Percentiles rank a stretch among this genome's conserved stretches.
Conservation (phyloP, 129 eudicot genomes). For the Escallonia rubra region DNA sequence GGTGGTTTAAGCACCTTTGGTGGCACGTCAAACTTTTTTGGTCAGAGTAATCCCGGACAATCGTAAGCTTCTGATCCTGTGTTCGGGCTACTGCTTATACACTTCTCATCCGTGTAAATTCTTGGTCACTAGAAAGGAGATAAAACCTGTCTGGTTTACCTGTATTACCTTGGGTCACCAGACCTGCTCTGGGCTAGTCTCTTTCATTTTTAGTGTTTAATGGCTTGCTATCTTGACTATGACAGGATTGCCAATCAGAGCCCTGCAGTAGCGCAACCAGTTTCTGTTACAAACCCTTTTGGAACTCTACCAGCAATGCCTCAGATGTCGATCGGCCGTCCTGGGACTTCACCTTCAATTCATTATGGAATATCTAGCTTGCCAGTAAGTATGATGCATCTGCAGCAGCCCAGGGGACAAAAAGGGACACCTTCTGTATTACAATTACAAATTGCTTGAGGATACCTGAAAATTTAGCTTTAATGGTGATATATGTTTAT, state of each 20-base stretch:
- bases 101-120: neutral
- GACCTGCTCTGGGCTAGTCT: neutral
- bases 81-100: conserved; percentile 11
- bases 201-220: neutral
- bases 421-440: neutral
- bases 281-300: conserved; percentile 75
- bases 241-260: conserved; percentile 60
- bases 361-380: conserved; percentile 97
- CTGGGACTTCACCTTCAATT: conserved; percentile 78
- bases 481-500: too few species aligned
- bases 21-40: conserved; percentile 57
- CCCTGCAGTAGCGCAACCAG: conserved; percentile 50
- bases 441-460: too few species aligned
- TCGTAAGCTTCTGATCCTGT: conserved; percentile 35
- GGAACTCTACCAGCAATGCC: conserved; percentile 98
- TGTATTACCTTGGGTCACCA: neutral
- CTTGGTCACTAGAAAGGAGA: neutral
- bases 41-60: conserved; percentile 71
- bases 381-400: conserved; percentile 57
- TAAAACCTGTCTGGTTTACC: neutral
- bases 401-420: neutral
- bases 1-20: conserved; percentile 54
- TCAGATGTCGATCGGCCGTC: conserved; percentile 79
- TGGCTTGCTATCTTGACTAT: neutral
- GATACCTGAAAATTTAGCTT: too few species aligned